phyloP scores from a whole-genome alignment of 148 eudicot genomes.

The Suaeda aralocaspica region DNA sequence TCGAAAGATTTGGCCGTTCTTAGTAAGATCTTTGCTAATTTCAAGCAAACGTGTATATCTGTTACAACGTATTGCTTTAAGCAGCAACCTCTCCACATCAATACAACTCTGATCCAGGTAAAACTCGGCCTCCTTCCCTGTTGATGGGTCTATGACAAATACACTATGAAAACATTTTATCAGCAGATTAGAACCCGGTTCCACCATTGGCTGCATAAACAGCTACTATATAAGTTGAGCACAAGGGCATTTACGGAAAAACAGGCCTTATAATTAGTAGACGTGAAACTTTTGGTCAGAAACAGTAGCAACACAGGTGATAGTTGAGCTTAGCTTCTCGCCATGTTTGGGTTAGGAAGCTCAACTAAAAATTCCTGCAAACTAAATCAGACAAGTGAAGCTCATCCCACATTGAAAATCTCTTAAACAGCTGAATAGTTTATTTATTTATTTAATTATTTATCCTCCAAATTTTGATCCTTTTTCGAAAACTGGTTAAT shows the following conservation, averaged over 20 bases:
- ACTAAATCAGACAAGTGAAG: too few species aligned
- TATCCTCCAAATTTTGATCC: too few species aligned
- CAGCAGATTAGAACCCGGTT: conserved; percentile 76
- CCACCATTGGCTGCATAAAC: neutral
- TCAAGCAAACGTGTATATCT: conserved; percentile 90
- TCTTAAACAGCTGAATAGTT: too few species aligned
- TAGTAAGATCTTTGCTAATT: conserved; percentile 69
- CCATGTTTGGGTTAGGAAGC: too few species aligned
- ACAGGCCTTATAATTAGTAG: too few species aligned
- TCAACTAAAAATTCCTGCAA: too few species aligned
- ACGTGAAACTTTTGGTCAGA: too few species aligned
- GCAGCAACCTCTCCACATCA: conserved; percentile 85
- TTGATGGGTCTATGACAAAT: conserved; percentile 82
- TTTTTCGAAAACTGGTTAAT: too few species aligned
- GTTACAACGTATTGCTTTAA: conserved; percentile 80
- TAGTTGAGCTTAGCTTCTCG: too few species aligned
- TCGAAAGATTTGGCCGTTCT: conserved; percentile 61
- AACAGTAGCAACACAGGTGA: too few species aligned
- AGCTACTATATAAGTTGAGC: neutral
- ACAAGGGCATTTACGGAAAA: neutral
- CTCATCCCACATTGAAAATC: too few species aligned
- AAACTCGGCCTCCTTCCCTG: conserved; percentile 86
- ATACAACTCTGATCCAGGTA: conserved; percentile 71
- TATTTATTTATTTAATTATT: too few species aligned
- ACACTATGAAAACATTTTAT: conserved; percentile 82